Conservation (phyloP, 2,329 filamentous ascomycete species). For the Diplocarpon rosae region DNA sequence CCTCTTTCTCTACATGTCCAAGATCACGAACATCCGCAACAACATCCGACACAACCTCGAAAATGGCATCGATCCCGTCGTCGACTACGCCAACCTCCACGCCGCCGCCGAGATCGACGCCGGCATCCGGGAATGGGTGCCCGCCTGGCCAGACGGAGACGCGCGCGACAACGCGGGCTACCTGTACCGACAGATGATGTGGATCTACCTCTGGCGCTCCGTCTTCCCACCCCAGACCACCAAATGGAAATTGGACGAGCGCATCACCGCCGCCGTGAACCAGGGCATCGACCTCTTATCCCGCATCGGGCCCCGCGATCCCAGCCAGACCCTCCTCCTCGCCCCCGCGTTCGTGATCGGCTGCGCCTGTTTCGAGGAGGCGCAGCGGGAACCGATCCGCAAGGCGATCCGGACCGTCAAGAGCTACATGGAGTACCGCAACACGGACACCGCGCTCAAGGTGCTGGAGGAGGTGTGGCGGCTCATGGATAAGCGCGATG, state of each 20-base stretch:
- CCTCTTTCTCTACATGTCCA: constrained; percentile 65
- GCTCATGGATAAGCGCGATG: constrained; percentile 47
- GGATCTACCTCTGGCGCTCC: constrained; percentile 52
- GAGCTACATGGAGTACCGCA: constrained; percentile 48
- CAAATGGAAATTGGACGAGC: constrained; percentile 31
- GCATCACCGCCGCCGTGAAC: constrained; percentile 43
- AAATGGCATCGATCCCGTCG: constrained; percentile 50
- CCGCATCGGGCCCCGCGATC: constrained; percentile 45
- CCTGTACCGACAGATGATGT: constrained; percentile 56
- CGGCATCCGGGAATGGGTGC: constrained; percentile 64
- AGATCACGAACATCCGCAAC: constrained; percentile 69
- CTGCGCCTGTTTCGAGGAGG: constrained; percentile 43
- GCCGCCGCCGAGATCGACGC: constrained; percentile 66
- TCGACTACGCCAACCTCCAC: constrained; percentile 63
- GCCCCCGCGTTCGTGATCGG: constrained; percentile 51
- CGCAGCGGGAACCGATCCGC: constrained; percentile 42
- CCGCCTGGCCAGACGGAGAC: constrained; percentile 47
- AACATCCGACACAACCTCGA: constrained; percentile 58
- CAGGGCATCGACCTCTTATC: constrained; percentile 45
- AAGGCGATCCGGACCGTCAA: constrained; percentile 39
- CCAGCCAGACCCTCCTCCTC: constrained; percentile 46
- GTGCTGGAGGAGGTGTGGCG: constrained; percentile 49
- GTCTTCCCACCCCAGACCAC: constrained; percentile 42
- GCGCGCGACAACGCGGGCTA: constrained; percentile 44
- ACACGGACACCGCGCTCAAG: constrained; percentile 41